Conservation (phyloP, 2,329 filamentous ascomycete species). For the Nothomitra cinnamomea region DNA sequence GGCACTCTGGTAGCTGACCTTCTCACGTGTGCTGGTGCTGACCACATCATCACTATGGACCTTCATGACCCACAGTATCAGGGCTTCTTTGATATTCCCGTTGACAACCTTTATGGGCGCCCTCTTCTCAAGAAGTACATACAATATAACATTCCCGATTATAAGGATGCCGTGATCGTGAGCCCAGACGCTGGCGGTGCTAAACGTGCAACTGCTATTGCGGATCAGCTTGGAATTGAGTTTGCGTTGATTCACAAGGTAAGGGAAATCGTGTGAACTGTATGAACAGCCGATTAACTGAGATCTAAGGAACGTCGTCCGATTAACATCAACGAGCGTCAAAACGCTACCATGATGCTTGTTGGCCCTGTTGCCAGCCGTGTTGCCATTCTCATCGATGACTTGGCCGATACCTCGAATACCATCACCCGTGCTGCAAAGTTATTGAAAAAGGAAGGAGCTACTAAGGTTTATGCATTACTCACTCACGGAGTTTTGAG, state of each 20-base stretch:
- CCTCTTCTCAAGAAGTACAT: conserved; percentile 53
- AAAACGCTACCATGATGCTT: conserved; percentile 77
- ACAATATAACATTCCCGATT: conserved; percentile 68
- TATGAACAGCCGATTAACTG: background rate
- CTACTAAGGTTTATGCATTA: conserved; percentile 77
- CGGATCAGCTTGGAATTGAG: conserved; percentile 80
- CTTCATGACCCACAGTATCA: conserved; percentile 93
- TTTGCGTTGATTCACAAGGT: conserved; percentile 98
- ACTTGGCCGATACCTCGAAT: conserved; percentile 89
- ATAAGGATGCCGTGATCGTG: conserved; percentile 76
- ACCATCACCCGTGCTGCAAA: conserved; percentile 94
- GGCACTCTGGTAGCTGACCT: conserved; percentile 90
- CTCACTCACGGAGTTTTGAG: conserved; percentile 91
- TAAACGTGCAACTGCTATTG: conserved; percentile 89
- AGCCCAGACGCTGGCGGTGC: conserved; percentile 93
- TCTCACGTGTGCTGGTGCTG: conserved; percentile 84
- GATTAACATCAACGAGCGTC: conserved; percentile 70
- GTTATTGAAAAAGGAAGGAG: conserved; percentile 83
- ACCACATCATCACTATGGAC: conserved; percentile 97
- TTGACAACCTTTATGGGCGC: conserved; percentile 89
- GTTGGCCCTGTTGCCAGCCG: conserved; percentile 71
- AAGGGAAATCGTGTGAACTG: conserved; percentile 16
- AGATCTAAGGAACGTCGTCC: conserved; percentile 61
- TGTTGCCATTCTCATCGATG: conserved; percentile 81
- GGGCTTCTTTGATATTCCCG: conserved; percentile 96